Conservation (phyloP, 2,329 filamentous ascomycete genomes). For the Penicillium frequentans region DNA sequence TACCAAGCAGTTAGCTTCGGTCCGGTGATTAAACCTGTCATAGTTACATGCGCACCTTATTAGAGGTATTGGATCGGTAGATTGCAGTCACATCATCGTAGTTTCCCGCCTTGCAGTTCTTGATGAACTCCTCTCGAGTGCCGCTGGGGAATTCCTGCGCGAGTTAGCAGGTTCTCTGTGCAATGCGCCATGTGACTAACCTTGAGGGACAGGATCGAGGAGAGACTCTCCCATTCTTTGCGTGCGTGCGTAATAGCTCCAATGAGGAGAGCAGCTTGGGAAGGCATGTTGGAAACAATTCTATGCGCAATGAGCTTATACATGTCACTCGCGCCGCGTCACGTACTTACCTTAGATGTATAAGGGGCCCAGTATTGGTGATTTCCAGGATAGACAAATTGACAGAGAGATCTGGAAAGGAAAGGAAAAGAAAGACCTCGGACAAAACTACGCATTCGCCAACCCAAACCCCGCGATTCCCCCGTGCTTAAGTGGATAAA, state of each 20-base stretch:
- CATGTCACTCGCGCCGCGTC: not conserved
- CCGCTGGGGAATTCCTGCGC: constrained; percentile 53
- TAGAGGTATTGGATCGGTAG: constrained; percentile 60
- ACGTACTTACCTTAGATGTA: not conserved
- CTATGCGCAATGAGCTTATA: constrained; percentile 10
- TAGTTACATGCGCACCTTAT: constrained; percentile 34
- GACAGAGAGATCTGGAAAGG: not conserved
- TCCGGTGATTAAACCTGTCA: not conserved
- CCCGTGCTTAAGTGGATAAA: not conserved
- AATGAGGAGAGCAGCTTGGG: constrained; percentile 45
- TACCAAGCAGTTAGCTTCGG: constrained; percentile 7
- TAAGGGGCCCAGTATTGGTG: not conserved
- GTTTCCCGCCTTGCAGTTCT: constrained; percentile 54
- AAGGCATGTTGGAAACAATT: constrained; percentile 33
- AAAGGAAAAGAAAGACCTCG: not conserved
- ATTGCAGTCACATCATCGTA: constrained; percentile 58
- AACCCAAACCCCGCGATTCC: not conserved
- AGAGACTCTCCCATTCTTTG: constrained; percentile 45
- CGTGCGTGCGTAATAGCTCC: constrained; percentile 45
- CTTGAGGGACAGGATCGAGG: constrained; percentile 43
- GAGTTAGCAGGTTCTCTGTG: not conserved
- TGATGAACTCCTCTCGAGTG: constrained; percentile 56
- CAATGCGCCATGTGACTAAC: constrained; percentile 21
- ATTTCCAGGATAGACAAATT: not conserved
- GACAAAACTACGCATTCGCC: not conserved